Evolutionary conservation across 805 yeast species (phyloP).

Genomic region (Lachancea lanzarotensis): DNA sequence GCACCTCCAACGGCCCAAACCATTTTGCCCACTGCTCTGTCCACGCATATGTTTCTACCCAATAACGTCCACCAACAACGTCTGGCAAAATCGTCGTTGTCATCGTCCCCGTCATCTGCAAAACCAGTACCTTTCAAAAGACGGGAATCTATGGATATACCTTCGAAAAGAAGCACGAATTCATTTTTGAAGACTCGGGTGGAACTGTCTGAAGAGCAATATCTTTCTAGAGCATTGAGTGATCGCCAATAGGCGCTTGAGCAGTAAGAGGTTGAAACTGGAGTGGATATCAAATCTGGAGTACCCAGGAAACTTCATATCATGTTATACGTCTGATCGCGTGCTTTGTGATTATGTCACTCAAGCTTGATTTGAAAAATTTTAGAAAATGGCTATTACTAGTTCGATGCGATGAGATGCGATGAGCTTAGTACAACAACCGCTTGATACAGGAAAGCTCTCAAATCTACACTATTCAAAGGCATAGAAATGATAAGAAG

Average conservation of each 20-base stretch:
- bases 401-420: conserved; percentile 11
- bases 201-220: conserved; percentile 31
- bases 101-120: not conserved
- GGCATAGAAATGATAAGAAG: conserved; percentile 74
- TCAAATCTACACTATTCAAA: not conserved
- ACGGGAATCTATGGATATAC: conserved; percentile 31
- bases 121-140: conserved; percentile 7
- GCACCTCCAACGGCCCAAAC: conserved; percentile 59
- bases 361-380: conserved; percentile 6
- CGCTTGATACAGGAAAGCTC: too few species aligned
- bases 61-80: conserved; percentile 33
- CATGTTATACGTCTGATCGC: too few species aligned
- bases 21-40: conserved; percentile 50
- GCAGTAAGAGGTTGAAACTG: not conserved
- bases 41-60: conserved; percentile 57
- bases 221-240: conserved; percentile 9
- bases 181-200: conserved; percentile 28
- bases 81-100: conserved; percentile 14
- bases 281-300: not conserved
- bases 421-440: not conserved
- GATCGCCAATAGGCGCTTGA: not conserved
- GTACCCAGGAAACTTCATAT: too few species aligned
- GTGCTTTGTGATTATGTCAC: not conserved
- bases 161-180: conserved; percentile 24
- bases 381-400: conserved; percentile 7